Conservation (phyloP, 2,329 filamentous ascomycete species). For the Coniochaeta sp. region DNA sequence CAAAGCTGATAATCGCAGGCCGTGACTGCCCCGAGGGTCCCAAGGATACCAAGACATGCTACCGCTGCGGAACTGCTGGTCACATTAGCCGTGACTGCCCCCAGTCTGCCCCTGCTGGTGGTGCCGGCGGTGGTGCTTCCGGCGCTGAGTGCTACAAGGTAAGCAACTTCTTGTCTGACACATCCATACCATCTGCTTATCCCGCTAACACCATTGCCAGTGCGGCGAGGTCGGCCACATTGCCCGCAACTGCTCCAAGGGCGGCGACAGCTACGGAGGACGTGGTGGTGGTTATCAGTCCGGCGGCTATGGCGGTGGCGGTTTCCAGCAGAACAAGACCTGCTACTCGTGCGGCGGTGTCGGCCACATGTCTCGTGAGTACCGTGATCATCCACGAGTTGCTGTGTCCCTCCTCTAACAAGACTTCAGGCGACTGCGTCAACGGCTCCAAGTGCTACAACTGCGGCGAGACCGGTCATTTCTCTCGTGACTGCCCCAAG, state of each 20-base stretch:
- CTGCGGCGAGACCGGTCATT: constrained; percentile 88
- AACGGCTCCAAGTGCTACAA: constrained; percentile 99
- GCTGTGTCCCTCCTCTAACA: background rate
- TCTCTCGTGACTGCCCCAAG: constrained; percentile 92
- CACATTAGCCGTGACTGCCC: constrained; percentile 89
- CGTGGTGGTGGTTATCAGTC: constrained; percentile 20
- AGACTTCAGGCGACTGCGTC: constrained; percentile 69
- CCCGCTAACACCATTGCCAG: constrained; percentile 25
- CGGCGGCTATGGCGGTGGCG: constrained; percentile 40
- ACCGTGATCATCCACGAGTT: constrained; percentile 4
- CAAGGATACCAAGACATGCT: constrained; percentile 77
- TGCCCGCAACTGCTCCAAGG: constrained; percentile 78
- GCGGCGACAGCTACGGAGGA: constrained; percentile 41
- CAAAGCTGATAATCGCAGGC: constrained; percentile 38
- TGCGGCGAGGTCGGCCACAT: constrained; percentile 96
- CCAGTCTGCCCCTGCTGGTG: constrained; percentile 41
- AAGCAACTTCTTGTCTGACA: constrained; percentile 9
- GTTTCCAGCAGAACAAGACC: constrained; percentile 53
- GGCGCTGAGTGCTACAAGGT: constrained; percentile 85
- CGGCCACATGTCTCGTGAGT: constrained; percentile 85
- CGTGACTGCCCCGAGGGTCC: constrained; percentile 85
- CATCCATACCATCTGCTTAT: background rate
- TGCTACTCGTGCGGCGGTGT: constrained; percentile 98
- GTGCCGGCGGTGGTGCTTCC: constrained; percentile 34
- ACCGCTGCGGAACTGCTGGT: constrained; percentile 72